Conservation (phyloP, 306 rosid species). For the Inga leiocalycina region DNA sequence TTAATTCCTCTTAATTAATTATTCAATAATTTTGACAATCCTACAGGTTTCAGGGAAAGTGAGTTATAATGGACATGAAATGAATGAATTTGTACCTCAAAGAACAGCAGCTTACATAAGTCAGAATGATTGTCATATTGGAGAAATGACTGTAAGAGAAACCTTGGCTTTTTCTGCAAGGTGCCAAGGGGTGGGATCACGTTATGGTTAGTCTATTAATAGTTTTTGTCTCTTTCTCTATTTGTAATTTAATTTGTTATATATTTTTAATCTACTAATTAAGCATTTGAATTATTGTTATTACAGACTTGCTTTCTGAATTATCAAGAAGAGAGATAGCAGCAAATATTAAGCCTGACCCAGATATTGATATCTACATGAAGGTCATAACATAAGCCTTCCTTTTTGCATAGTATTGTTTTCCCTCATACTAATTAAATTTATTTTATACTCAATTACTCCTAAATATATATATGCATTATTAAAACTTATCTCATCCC, state of each 20-base stretch:
- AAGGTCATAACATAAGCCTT: constrained; percentile 36
- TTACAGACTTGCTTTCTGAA: constrained; percentile 48
- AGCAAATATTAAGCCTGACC: constrained; percentile 51
- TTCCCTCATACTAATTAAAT: no score
- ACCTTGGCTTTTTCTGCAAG: constrained; percentile 59
- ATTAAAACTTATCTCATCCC: background rate
- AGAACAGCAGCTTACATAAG: constrained; percentile 57
- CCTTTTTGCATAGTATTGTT: background rate
- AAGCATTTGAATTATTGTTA: background rate
- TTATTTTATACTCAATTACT: no score
- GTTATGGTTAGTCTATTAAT: constrained; percentile 46
- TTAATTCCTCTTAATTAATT: background rate
- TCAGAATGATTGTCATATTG: constrained; percentile 56
- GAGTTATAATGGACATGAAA: constrained; percentile 53
- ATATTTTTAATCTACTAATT: background rate
- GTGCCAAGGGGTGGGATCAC: constrained; percentile 68
- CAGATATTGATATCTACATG: constrained; percentile 49
- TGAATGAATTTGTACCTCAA: constrained; percentile 54
- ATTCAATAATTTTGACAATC: no score
- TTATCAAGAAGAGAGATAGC: constrained; percentile 53
- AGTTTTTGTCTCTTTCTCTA: background rate
- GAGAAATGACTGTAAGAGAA: constrained; percentile 62
- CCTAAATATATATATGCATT: background rate
- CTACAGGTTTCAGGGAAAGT: constrained; percentile 47
- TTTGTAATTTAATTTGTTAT: background rate